phyloP scores from a whole-genome alignment of 2,329 filamentous ascomycete species.

The Dothistroma septosporum region DNA sequence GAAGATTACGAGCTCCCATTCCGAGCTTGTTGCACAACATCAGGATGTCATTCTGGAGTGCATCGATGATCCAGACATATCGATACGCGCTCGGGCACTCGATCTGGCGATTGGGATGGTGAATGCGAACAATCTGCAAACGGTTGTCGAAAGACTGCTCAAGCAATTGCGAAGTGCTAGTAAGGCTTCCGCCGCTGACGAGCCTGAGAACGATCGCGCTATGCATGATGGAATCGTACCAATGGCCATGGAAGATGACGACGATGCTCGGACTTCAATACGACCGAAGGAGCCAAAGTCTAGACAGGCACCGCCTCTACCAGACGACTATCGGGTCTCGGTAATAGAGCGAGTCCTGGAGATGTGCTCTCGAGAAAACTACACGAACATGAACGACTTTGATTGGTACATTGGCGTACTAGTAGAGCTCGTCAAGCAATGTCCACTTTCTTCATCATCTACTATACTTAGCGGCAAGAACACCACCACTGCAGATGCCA shows the following conservation, averaged over 20 bases:
- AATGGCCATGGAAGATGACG: constrained; percentile 54
- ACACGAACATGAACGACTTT: constrained; percentile 80
- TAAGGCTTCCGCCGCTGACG: constrained; percentile 47
- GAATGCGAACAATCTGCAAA: constrained; percentile 75
- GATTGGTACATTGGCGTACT: constrained; percentile 96
- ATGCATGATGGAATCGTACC: constrained; percentile 43
- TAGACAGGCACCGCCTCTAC: constrained; percentile 58
- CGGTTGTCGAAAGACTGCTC: constrained; percentile 81
- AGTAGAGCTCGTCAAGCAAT: constrained; percentile 73
- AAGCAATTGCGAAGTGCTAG: constrained; percentile 71
- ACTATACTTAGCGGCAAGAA: constrained; percentile 17
- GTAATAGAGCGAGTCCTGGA: constrained; percentile 78
- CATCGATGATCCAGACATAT: constrained; percentile 92
- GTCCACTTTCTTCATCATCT: constrained; percentile 45
- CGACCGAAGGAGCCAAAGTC: constrained; percentile 50
- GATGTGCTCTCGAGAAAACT: constrained; percentile 88
- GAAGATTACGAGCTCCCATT: constrained; percentile 85
- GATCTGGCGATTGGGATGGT: constrained; percentile 94
- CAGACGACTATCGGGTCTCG: constrained; percentile 78
- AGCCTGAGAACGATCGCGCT: constrained; percentile 46
- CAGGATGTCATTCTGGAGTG: constrained; percentile 96
- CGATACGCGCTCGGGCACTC: constrained; percentile 86
- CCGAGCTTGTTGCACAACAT: constrained; percentile 82
- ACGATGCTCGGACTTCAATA: constrained; percentile 52
- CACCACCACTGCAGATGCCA: constrained; percentile 58